Percentiles rank a stretch among this genome's conserved stretches.
These are phyloP conservation scores for Dillenia turbinata DNA, from an alignment of 164 flowering plant genomes.

Conservation along the genomic window DNA sequence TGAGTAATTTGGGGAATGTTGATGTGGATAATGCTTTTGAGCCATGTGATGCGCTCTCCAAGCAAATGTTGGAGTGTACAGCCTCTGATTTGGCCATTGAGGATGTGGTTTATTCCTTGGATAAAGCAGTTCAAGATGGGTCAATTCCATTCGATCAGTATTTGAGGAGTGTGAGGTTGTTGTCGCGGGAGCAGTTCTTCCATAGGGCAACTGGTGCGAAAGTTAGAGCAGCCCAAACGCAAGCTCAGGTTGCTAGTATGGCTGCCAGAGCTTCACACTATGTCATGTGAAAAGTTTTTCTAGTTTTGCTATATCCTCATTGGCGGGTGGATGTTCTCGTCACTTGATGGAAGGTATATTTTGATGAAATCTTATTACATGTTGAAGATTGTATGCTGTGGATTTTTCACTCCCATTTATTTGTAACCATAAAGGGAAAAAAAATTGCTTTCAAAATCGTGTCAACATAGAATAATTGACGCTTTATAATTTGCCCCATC, in stretches of 20 bases:
- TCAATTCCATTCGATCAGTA: slow-evolving; percentile 59
- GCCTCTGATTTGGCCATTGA: slow-evolving; percentile 58
- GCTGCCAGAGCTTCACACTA: slow-evolving; percentile 45
- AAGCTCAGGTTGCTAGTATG: slow-evolving; percentile 60
- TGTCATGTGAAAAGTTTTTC: slow-evolving; percentile 5
- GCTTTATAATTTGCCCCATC: no score
- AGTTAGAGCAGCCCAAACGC: slow-evolving; percentile 54
- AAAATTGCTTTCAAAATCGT: no score
- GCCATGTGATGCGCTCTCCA: slow-evolving; percentile 41
- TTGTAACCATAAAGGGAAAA: no score
- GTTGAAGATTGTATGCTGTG: no score
- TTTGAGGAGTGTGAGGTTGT: slow-evolving; percentile 52
- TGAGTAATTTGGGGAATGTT: slow-evolving; percentile 9
- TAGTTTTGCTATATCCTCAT: no score
- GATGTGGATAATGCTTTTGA: slow-evolving; percentile 50
- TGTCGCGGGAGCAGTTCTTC: slow-evolving; percentile 69
- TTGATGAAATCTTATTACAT: no score
- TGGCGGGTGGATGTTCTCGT: no score
- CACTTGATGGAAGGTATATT: no score
- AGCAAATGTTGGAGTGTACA: slow-evolving; percentile 56
- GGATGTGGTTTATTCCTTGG: slow-evolving; percentile 56
- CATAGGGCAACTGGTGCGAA: slow-evolving; percentile 52
- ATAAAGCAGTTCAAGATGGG: slow-evolving; percentile 61
- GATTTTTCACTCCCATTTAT: no score
- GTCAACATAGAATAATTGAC: no score